A percentile compares a stretch with the other conserved stretches of the same genome.
These are phyloP conservation scores for Solanum medicagineum DNA, from an alignment of 257 asterid genomes.

Conservation along the genomic window DNA sequence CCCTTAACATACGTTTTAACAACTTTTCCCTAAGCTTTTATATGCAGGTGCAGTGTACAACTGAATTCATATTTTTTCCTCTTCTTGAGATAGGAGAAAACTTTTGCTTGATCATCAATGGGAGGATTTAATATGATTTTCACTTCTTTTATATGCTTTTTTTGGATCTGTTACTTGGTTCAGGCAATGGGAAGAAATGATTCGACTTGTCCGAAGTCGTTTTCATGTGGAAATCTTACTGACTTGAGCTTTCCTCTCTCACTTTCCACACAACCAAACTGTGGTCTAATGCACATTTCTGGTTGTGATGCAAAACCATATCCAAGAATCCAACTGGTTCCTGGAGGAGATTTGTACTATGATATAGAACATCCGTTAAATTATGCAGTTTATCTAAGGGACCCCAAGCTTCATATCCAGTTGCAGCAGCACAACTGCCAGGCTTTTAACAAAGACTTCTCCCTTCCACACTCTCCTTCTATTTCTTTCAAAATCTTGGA, in stretches of 20 bases:
- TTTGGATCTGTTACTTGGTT: neutral
- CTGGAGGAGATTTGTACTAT: neutral
- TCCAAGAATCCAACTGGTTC: neutral
- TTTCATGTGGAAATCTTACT: neutral
- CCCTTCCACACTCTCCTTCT: neutral
- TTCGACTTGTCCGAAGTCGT: neutral
- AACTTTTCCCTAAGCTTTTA: neutral
- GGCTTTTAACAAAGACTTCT: neutral
- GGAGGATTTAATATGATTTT: neutral
- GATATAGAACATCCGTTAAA: neutral
- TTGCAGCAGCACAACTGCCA: neutral
- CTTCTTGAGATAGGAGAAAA: neutral
- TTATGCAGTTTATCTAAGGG: fast-evolving
- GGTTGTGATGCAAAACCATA: neutral
- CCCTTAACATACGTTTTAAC: neutral
- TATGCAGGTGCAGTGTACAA: neutral
- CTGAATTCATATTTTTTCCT: neutral
- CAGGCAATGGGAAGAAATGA: neutral
- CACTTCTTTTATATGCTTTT: neutral
- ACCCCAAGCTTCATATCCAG: neutral
- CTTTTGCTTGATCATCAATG: neutral
- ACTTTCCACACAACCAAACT: neutral
- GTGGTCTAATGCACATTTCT: neutral
- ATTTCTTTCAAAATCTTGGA: neutral
- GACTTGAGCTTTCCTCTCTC: neutral